A percentile compares a stretch with the other conserved stretches of the same genome.
Evolutionary conservation across 176 grass and related monocot genomes (phyloP).

Genomic region (bread wheat (Triticum aestivum)): DNA sequence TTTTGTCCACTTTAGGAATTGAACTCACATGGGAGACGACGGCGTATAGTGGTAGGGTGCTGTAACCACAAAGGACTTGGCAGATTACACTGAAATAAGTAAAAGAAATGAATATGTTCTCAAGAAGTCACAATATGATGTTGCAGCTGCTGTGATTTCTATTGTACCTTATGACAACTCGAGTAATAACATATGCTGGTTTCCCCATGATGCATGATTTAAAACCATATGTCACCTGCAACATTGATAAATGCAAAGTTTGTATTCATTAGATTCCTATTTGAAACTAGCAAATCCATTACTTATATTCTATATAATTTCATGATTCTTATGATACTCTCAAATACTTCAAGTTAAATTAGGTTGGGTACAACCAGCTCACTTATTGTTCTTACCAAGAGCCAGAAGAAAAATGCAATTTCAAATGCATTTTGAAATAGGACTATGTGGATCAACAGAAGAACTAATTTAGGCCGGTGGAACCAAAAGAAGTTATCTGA

Average conservation of each 20-base stretch:
- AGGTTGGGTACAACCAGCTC: too few relatives aligned
- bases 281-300: not conserved
- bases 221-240: conserved; percentile 48
- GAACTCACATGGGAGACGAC: conserved; percentile 76
- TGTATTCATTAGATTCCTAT: not conserved
- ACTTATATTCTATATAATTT: not conserved
- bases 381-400: conserved; percentile 48
- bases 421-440: conserved; percentile 87
- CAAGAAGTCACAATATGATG: not conserved
- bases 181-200: conserved; percentile 31
- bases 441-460: conserved; percentile 74
- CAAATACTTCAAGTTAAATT: not conserved
- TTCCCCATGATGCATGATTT: conserved; percentile 69
- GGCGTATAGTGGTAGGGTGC: conserved; percentile 79
- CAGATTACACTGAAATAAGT: conserved; percentile 45
- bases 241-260: not conserved
- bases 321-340: not conserved
- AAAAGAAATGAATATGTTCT: not conserved
- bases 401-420: conserved; percentile 83
- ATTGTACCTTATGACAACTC: conserved; percentile 50
- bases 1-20: not conserved
- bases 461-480: conserved; percentile 55
- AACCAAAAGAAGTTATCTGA: conserved; percentile 88
- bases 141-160: not conserved
- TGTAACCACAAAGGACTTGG: conserved; percentile 70